A percentile compares a stretch with the other conserved stretches of the same genome.
These are phyloP conservation scores for Beauveria pseudobassiana DNA, from an alignment of 2,329 filamentous ascomycete genomes.

Conservation along the genomic window DNA sequence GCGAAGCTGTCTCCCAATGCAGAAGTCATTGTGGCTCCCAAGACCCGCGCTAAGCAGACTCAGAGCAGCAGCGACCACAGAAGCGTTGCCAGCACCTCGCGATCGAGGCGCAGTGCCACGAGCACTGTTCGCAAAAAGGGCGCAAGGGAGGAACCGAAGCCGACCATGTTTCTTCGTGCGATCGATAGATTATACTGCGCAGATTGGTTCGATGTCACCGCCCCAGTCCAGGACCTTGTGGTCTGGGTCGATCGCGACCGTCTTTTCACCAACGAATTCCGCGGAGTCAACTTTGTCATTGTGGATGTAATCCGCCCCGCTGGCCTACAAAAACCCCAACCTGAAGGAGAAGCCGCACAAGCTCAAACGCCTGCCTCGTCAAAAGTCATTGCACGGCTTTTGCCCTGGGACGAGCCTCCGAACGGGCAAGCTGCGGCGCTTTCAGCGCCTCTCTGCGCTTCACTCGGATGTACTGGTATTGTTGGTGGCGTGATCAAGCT, in stretches of 20 bases:
- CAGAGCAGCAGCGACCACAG: slow-evolving; percentile 64
- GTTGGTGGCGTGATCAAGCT: slow-evolving; percentile 84
- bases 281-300: slow-evolving; percentile 67
- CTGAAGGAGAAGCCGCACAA: slow-evolving; percentile 56
- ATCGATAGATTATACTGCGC: slow-evolving; percentile 62
- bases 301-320: slow-evolving; percentile 85
- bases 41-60: slow-evolving; percentile 66
- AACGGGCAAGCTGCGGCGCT: slow-evolving; percentile 73
- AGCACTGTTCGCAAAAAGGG: slow-evolving; percentile 56
- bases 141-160: slow-evolving; percentile 56
- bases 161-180: slow-evolving; percentile 70
- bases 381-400: slow-evolving; percentile 69
- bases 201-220: slow-evolving; percentile 72
- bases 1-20: slow-evolving; percentile 90
- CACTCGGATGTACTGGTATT: slow-evolving; percentile 63
- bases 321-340: slow-evolving; percentile 62
- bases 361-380: slow-evolving; percentile 34
- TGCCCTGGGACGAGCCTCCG: slow-evolving; percentile 79
- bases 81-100: slow-evolving; percentile 73
- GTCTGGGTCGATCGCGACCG: slow-evolving; percentile 83
- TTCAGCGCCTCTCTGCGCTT: slow-evolving; percentile 67
- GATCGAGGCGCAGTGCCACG: slow-evolving; percentile 69
- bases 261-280: slow-evolving; percentile 62
- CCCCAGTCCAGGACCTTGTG: slow-evolving; percentile 51
- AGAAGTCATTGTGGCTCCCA: slow-evolving; percentile 95